phyloP scores from a whole-genome alignment of 2,329 filamentous ascomycete species.

The Ceratocystiopsis minuta region DNA sequence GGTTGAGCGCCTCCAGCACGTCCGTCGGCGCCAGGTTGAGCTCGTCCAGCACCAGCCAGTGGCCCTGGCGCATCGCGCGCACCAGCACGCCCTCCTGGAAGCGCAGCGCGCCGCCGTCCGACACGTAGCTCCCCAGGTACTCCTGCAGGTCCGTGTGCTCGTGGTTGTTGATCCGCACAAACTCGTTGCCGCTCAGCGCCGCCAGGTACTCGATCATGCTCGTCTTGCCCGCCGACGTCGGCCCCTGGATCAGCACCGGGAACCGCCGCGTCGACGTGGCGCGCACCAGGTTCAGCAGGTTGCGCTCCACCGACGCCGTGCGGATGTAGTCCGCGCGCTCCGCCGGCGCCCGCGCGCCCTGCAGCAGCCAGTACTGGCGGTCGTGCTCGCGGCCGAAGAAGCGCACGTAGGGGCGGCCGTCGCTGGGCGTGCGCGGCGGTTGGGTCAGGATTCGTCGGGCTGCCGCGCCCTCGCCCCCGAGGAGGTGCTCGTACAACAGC shows the following conservation, averaged over 20 bases:
- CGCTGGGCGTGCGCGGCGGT: slow-evolving; percentile 56
- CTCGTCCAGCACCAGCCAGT: slow-evolving; percentile 97
- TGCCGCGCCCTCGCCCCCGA: slow-evolving; percentile 36
- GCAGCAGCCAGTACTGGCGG: slow-evolving; percentile 76
- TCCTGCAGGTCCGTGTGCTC: slow-evolving; percentile 97
- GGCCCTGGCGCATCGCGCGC: slow-evolving; percentile 75
- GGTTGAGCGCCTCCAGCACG: slow-evolving; percentile 88
- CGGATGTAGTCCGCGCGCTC: slow-evolving; percentile 86
- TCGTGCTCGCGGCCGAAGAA: slow-evolving; percentile 48
- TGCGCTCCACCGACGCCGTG: slow-evolving; percentile 85
- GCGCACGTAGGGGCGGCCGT: slow-evolving; percentile 61
- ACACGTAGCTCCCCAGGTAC: slow-evolving; percentile 88
- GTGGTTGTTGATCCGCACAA: slow-evolving; percentile 98
- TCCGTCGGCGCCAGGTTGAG: slow-evolving; percentile 93
- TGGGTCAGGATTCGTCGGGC: slow-evolving; percentile 56
- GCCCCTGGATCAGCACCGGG: slow-evolving; percentile 87
- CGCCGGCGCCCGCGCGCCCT: slow-evolving; percentile 47
- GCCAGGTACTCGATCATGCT: slow-evolving; percentile 99
- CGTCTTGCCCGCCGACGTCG: slow-evolving; percentile 93
- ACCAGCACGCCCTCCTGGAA: slow-evolving; percentile 93
- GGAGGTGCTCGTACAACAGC: slow-evolving; percentile 62
- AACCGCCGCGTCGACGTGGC: slow-evolving; percentile 84
- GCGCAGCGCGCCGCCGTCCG: slow-evolving; percentile 66
- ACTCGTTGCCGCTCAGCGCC: slow-evolving; percentile 91
- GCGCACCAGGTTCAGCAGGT: slow-evolving; percentile 83